Evolutionary conservation across 73 alveolate species (phyloP), one percentile per base, ranked within the genome.

Genomic region (Uronychia binucleata): DNA sequence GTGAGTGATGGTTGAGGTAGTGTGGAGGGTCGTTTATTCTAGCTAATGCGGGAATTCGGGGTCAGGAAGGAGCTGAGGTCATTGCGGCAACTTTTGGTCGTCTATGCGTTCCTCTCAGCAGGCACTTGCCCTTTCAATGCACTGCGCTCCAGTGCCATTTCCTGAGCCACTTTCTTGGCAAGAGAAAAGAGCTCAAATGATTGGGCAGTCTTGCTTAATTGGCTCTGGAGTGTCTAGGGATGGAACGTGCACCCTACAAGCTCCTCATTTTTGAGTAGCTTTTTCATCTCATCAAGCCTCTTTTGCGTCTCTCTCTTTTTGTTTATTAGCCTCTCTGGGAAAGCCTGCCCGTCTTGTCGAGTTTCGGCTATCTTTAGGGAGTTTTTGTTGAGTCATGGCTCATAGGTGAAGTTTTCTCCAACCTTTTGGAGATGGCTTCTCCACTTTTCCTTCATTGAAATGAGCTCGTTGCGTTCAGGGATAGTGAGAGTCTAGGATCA

Each of bases 161-260:
- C 67, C 5, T 11, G 67, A 19, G 67, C 67, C 5, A 46, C 67
- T 46, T 46, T 19, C 19, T 46, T 46, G 5, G 67, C 67, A 11
- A 46, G 67, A 19, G 67, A 46, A 5, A 5, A 5, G 5, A 46
- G 19, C 19, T 46, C 67, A 11, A 46, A 46, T 5, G 67, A 46
- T 11, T 46, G 5, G 19, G 67, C 5, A 19, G 5, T 46, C 5
- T 11, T 46, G 67, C 19, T 46, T 5, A 11, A 46, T 46, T 19
- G n/a, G 5, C n/a, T 11, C n/a, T 19, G 5, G 19, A 46, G 67
- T 5, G 67, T 88, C 46, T 82, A 58, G 14, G 94, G 94, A 57
- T 88, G 94, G 85, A 88, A 88, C 0, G 94, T 88, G 80, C 94
- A 88, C 1, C 91, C 94, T 0, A 83, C 80, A 30, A 88, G 19